phyloP scores from a whole-genome alignment of 2,329 filamentous ascomycete species.

The Aspergillus unguis region DNA sequence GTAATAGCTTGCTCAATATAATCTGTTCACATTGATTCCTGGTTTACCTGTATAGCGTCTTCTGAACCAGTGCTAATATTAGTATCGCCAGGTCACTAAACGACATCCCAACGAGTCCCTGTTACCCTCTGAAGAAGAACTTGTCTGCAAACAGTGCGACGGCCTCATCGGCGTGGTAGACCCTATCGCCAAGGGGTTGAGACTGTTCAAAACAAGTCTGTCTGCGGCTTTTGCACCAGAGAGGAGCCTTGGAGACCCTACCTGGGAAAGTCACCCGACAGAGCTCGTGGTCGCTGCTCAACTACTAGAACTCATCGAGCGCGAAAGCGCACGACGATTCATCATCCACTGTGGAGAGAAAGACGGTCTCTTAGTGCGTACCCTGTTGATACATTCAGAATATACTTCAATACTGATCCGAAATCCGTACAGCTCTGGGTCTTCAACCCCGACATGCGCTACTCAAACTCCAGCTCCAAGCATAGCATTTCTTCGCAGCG shows the following conservation, averaged over 20 bases:
- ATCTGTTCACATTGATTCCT: neutral
- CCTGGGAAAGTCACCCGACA: constrained; percentile 31
- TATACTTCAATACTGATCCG: no score
- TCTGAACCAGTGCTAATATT: constrained; percentile 15
- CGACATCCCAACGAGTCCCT: constrained; percentile 30
- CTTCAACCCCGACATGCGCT: constrained; percentile 58
- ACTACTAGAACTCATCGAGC: constrained; percentile 55
- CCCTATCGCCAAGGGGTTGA: constrained; percentile 42
- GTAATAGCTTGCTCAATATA: constrained; percentile 1
- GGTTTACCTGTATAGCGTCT: neutral
- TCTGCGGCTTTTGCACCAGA: constrained; percentile 22
- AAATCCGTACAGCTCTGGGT: constrained; percentile 49
- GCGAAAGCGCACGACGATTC: constrained; percentile 55
- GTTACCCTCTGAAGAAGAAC: constrained; percentile 13
- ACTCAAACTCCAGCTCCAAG: constrained; percentile 47
- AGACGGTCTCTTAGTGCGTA: constrained; percentile 37
- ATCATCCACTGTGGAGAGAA: constrained; percentile 42
- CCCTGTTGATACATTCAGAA: neutral
- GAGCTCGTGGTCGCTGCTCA: constrained; percentile 51
- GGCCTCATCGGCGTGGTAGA: constrained; percentile 40
- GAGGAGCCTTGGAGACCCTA: constrained; percentile 27
- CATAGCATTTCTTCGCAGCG: constrained; percentile 38
- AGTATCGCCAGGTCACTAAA: constrained; percentile 17
- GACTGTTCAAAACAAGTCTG: constrained; percentile 51
- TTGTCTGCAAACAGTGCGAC: constrained; percentile 33